Base-by-base conservation (phyloP, 495 filamentous ascomycete species). In the Neurospora sp. region DNA sequence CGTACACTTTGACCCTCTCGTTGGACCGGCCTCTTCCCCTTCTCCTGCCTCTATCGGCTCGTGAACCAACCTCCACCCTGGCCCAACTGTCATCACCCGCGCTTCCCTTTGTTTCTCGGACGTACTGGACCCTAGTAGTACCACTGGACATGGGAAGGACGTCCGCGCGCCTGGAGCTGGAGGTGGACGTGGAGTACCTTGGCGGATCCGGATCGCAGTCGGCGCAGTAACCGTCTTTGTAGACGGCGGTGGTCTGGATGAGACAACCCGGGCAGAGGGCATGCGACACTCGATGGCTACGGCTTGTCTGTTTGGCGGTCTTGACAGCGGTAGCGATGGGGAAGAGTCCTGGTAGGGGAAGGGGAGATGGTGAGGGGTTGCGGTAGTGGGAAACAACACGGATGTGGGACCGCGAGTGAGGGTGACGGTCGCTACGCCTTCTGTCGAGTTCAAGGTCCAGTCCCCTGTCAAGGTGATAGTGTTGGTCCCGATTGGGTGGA, bases 361-460 rank as follows among this genome's bases (percentile, higher is more conserved):
- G 44, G 4, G 8, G 44, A 1, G n/a, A 10, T 0, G n/a, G 44
- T 0, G 44, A 47, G 1, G 44, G n/a, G 8, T 47, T 20, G 0
- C 44, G 44, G n/a, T 8, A 47, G 44, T 20, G 1, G 2, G 44
- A 47, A 0, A 1, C 1, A 4, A 47, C 1, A 1, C n/a, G 44
- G 1, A 47, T 0, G 7, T 47, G 44, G 0, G 44, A 45, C 0
- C 8, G 44, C 7, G 44, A 45, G 44, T 3, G 44, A 9, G 44
- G 44, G 3, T 45, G 44, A 9, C 18, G 18, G 18, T 16, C 16
- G 8, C 0, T 2, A 8, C 9, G 42, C 18, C 6, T 20, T 3
- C 18, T 5, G 4, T 9, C 16, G 42, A 0, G 42, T 0, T 20
- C 8, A 1, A 9, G 16, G 18, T 45, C 42, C 27, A 27, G 69